Evolutionary conservation across 176 grass and related monocot genomes (phyloP).

Genomic region (Oryza meyeriana): DNA sequence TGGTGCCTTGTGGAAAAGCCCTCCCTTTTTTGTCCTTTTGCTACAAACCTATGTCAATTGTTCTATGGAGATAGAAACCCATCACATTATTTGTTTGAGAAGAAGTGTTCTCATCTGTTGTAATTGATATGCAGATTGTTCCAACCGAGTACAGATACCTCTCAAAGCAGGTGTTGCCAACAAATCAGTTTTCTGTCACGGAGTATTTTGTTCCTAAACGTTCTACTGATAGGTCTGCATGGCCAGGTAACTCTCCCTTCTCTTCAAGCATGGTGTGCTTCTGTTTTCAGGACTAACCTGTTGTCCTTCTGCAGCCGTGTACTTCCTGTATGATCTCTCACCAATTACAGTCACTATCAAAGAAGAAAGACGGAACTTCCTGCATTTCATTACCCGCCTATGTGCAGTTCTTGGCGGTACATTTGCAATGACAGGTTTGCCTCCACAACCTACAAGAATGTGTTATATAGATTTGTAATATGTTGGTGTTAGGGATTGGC

Average conservation of each 20-base stretch:
- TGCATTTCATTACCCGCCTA: constrained; percentile 92
- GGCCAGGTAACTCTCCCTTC: constrained; percentile 64
- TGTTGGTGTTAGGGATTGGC: not conserved
- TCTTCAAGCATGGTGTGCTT: not conserved
- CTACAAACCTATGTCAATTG: not conserved
- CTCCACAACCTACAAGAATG: constrained; percentile 12
- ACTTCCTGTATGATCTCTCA: constrained; percentile 96
- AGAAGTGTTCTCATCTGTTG: constrained; percentile 7
- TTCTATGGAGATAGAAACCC: not conserved
- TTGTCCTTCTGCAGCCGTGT: constrained; percentile 65
- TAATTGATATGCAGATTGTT: constrained; percentile 70
- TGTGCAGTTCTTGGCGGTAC: constrained; percentile 98
- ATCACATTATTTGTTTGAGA: not conserved
- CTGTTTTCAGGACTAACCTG: constrained; percentile 13
- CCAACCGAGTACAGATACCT: constrained; percentile 93
- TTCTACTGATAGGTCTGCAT: constrained; percentile 50
- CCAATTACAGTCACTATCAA: constrained; percentile 95
- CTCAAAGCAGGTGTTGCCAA: constrained; percentile 87
- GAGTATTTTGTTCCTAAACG: constrained; percentile 90
- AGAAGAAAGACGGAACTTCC: constrained; percentile 94
- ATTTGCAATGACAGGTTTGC: constrained; percentile 93
- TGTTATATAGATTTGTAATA: not conserved
- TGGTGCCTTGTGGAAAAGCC: not conserved
- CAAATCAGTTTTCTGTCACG: constrained; percentile 98
- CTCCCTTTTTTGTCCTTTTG: not conserved